Percentiles rank a stretch among this genome's conserved stretches.
Conservation (phyloP, 768 basidiomycete species). For the Infundibulicybe gibba region DNA sequence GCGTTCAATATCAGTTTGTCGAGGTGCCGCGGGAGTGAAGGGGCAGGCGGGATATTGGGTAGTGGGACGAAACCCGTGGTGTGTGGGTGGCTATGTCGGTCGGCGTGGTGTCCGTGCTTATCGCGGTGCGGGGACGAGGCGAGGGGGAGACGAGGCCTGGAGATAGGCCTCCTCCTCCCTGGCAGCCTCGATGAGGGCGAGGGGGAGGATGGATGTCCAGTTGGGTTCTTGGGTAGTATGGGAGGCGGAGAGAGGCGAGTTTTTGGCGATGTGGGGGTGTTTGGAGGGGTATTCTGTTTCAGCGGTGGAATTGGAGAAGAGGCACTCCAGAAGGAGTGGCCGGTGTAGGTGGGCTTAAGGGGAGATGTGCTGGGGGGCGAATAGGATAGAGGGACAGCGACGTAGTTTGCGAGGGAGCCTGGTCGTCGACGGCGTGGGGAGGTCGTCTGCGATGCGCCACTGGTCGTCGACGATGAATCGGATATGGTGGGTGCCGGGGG, state of each 20-base stretch:
- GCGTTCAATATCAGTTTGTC: conserved; percentile 92
- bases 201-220: conserved; percentile 83
- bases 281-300: conserved; percentile 11
- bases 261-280: conserved; percentile 13
- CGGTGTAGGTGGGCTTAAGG: conserved; percentile 17
- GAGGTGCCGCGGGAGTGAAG: conserved; percentile 79
- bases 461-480: conserved; percentile 93
- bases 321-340: conserved; percentile 40
- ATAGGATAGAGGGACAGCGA: conserved; percentile 54
- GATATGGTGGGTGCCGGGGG: conserved; percentile 87
- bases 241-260: conserved; percentile 12
- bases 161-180: conserved; percentile 81
- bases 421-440: conserved; percentile 89
- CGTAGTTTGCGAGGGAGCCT: conserved; percentile 94
- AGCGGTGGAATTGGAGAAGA: conserved; percentile 31
- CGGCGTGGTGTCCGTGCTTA: conserved; percentile 1
- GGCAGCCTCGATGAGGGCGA: conserved; percentile 75
- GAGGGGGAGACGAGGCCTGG: conserved; percentile 37
- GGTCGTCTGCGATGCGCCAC: conserved; percentile 74
- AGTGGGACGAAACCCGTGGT: conserved; percentile 50
- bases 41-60: conserved; percentile 87
- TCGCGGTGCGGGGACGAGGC: conserved; percentile 5
- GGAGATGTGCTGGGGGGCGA: conserved; percentile 17
- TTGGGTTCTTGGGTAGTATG: conserved; percentile 3
- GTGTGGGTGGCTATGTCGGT: conserved; percentile 14